phyloP scores from a whole-genome alignment of 345 rosid species.

The Syzygium oleosum region DNA sequence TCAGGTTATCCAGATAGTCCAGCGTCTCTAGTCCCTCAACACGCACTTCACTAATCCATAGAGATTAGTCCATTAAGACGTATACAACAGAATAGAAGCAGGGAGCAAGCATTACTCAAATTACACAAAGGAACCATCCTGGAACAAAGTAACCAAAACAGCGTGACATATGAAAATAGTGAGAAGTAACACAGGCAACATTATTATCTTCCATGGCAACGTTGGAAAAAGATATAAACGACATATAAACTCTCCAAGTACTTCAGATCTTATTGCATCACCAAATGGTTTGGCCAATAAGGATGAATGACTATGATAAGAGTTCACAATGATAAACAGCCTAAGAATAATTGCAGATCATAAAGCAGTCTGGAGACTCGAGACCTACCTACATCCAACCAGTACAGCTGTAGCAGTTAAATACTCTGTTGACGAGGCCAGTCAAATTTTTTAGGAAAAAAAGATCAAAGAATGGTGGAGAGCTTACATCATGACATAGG shows the following conservation, averaged over 20 bases:
- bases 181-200: not conserved
- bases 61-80: not conserved
- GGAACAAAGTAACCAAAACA: not conserved
- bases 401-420: not conserved
- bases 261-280: not conserved
- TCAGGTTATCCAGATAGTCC: conserved; percentile 50
- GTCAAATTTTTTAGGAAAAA: not conserved
- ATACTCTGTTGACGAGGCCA: not conserved
- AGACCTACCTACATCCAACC: not conserved
- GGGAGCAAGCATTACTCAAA: not conserved
- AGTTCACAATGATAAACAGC: not conserved
- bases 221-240: not conserved
- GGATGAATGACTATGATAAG: not conserved
- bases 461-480: not conserved
- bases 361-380: not conserved
- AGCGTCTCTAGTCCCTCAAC: conserved; percentile 61
- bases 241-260: not conserved
- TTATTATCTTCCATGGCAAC: not conserved
- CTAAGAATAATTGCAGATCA: not conserved
- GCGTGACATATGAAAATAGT: not conserved
- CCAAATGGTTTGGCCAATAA: not conserved
- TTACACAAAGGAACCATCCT: not conserved
- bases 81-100: not conserved
- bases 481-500: not conserved
- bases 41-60: conserved; percentile 46